Base-by-base conservation (phyloP, 2,329 filamentous ascomycete species). In the Aspergillus quadricinctus region DNA sequence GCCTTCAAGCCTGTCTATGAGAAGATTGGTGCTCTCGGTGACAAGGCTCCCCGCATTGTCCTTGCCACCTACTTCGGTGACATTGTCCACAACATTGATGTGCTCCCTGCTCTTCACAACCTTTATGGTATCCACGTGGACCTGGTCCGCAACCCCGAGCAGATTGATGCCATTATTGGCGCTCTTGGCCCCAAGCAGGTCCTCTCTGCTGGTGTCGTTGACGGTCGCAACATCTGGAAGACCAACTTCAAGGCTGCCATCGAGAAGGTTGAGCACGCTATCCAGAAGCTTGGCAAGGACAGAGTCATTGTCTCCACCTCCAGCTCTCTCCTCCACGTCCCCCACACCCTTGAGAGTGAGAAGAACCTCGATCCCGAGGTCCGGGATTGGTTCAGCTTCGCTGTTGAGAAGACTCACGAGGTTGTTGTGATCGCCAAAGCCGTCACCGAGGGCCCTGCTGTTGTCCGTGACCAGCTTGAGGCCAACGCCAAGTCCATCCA, bases 191-290 rank as follows among this genome's bases (percentile, higher is more conserved):
- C 90, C 75, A 91, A 92, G 77, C 95, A 96, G 75, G 79, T 92
- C 67, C 88, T 99, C 65, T 99, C 94, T 65, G 89, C 87, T 64
- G 94, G 94, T 90, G 89, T 99, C 69, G 94, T 99, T 66, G 92
- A 99, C 71, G 94, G 94, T 71, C 92, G 94, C 72, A 99, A 99
- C 86, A 97, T 99, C 84, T 99, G 94, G 94, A 99, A 99, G 90
- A 97, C 92, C 80, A 96, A 97, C 88, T 89, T 97, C 82, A 89
- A 96, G 86, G 86, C 86, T 70, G 92, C 94, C 72, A 95, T 99
- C 64, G 92, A 94, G 83, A 85, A 81, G 63, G 88, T 94, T 60
- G 91, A 97, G 86, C 82, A 85, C 58, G 94, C 93, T 64, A 82
- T 97, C 70, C 90, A 97, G 83, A 91, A 96, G 83, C 86, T 99